These are phyloP conservation scores for Hypocrella siamensis DNA, from an alignment of 2,329 filamentous ascomycete species.

Conservation along the genomic window DNA sequence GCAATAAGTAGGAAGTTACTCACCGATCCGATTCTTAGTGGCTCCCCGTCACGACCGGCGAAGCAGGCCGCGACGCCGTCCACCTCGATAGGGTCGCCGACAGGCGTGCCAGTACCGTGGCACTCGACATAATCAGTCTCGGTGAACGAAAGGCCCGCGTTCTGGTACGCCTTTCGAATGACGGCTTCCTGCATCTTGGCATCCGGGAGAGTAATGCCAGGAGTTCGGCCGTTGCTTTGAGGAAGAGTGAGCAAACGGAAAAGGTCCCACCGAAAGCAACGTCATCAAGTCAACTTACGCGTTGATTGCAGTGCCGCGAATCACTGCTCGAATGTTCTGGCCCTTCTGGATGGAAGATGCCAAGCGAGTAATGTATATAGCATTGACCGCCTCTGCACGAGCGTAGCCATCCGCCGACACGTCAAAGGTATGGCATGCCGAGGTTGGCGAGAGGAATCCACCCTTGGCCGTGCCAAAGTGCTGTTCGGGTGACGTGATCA, in stretches of 20 bases:
- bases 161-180: conserved; percentile 23
- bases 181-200: conserved; percentile 15
- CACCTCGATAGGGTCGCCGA: conserved; percentile 36
- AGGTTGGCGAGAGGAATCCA: conserved; percentile 8
- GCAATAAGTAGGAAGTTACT: too few species aligned
- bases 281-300: too few species aligned
- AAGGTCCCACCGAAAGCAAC: too few species aligned
- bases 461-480: conserved; percentile 5
- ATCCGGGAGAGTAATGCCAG: conserved; percentile 10
- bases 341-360: conserved; percentile 30
- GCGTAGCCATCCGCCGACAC: conserved; percentile 30
- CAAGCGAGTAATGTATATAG: conserved; percentile 35
- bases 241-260: too few species aligned
- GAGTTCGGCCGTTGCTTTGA: not conserved
- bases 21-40: too few species aligned
- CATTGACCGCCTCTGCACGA: conserved; percentile 36
- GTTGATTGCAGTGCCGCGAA: conserved; percentile 1
- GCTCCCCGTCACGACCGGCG: too few species aligned
- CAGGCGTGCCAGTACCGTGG: conserved; percentile 36
- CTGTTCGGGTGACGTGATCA: conserved; percentile 15
- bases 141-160: conserved; percentile 13
- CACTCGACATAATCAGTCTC: conserved; percentile 20
- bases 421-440: conserved; percentile 14
- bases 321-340: conserved; percentile 29
- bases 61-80: conserved; percentile 15